Base-by-base conservation (phyloP, 2,329 filamentous ascomycete species). In the Calonectria multiphialidica region DNA sequence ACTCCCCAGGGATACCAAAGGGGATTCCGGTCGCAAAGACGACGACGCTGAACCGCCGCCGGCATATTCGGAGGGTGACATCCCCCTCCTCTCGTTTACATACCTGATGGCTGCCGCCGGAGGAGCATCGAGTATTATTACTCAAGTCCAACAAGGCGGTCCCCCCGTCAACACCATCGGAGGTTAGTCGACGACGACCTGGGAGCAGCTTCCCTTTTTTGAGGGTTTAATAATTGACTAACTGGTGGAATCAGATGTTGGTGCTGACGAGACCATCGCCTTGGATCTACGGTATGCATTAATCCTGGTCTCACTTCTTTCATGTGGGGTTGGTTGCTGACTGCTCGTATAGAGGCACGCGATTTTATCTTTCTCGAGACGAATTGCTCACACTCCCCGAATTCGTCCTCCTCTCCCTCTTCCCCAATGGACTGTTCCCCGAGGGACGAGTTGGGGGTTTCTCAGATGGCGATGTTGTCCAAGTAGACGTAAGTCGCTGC, bases 71-170 rank as follows among this genome's bases (percentile, higher is more conserved):
- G 96, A 98, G 91, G 96, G 96, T 80, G 93, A 92, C 73, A 98
- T 95, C 87, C 97, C 97, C 74, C 92, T 99, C 83, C 90, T 94
- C 73, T 95, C 95, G 70, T 99, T 99, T 82, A 93, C 94, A 80
- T 99, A 97, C 91, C 91, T 98, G 83, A 99, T 99, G 97, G 96
- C 97, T 86, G 94, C 95, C 84, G 96, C 96, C 86, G 96, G 96
- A 89, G 96, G 96, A 87, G 94, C 96, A 80, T 93, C 96, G 88
- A 98, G 97, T 91, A 98, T 99, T 83, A 98, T 99, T 87, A 99
- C 97, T 86, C 97, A 99, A 88, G 97, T 99, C 80, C 96, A 98
- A 83, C 97, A 99, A 86, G 94, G 94, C 77, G 96, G 94, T 63
- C 94, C 95, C 80, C 94, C 96, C 44, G 92, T 98, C 79, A 98